phyloP scores from a whole-genome alignment of 2,329 filamentous ascomycete species.

The Aspergillus pseudoterreus region DNA sequence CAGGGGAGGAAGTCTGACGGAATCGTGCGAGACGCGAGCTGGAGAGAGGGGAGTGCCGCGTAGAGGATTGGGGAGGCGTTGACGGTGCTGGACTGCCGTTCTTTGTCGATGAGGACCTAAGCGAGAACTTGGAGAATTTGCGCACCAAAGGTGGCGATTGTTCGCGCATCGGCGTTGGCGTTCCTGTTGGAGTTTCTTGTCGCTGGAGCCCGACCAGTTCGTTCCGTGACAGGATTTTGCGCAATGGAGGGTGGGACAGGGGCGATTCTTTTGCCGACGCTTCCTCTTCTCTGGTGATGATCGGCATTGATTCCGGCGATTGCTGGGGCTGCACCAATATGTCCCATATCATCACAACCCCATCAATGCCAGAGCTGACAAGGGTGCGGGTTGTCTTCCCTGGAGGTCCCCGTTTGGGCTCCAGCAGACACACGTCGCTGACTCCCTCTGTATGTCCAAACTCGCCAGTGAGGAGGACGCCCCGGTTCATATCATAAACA shows the following conservation, averaged over 20 bases:
- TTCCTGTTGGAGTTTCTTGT: slow-evolving; percentile 43
- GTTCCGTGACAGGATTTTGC: slow-evolving; percentile 80
- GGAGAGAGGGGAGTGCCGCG: slow-evolving; percentile 29
- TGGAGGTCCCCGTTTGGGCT: slow-evolving; percentile 33
- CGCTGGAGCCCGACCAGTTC: slow-evolving; percentile 76
- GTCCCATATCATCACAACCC: slow-evolving; percentile 77
- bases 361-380: slow-evolving; percentile 74
- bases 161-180: slow-evolving; percentile 42
- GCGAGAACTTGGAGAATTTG: slow-evolving; percentile 51
- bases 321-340: slow-evolving; percentile 33
- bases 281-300: slow-evolving; percentile 31
- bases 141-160: slow-evolving; percentile 50
- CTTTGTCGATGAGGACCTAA: slow-evolving; percentile 36
- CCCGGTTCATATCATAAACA: slow-evolving; percentile 76
- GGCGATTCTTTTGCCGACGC: slow-evolving; percentile 47
- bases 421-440: slow-evolving; percentile 73
- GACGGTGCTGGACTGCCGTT: slow-evolving; percentile 25
- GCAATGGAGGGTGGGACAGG: slow-evolving; percentile 66
- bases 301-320: slow-evolving; percentile 26
- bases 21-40: slow-evolving; percentile 22
- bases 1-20: slow-evolving; percentile 38
- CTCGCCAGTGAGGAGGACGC: slow-evolving; percentile 76
- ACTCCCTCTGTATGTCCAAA: slow-evolving; percentile 96
- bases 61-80: slow-evolving; percentile 28
- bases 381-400: slow-evolving; percentile 48